Evolutionary conservation across 2,329 filamentous ascomycete genomes (phyloP), one percentile per base, ranked within the genome.

Genomic region (Pseudopithomyces chartarum): DNA sequence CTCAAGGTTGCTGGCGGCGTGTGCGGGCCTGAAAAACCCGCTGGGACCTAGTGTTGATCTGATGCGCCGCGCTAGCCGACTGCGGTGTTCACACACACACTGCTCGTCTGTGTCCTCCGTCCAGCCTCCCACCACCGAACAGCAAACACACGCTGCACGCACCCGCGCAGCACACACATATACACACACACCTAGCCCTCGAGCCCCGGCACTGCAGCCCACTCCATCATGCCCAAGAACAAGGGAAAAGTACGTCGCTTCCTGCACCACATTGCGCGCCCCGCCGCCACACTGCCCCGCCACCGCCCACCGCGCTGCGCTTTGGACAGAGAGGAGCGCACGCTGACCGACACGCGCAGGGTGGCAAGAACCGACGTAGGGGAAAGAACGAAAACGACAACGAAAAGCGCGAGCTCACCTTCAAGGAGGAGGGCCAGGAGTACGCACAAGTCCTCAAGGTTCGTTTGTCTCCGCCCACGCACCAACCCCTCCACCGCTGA

Each of bases 341-440:
- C 44, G 20, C 66, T 74, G 55, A 69, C 61, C 44, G 5, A 15
- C 11, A 2, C 15, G 40, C 34, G 38, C 54, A 95, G 92, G 94
- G 94, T 80, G 94, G 94, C 83, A 98, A 98, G 87, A 98, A 98
- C 83, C 85, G 94, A 81, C 90, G 94, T 87, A 88, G 95, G 83
- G 94, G 94, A 82, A 98, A 97, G 90, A 96, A 96, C 86, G 92
- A 96, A 83, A 76, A 75, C 66, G 95, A 98, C 84, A 96, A 97
- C 77, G 93, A 97, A 84, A 97, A 97, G 86, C 93, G 94, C 80
- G 94, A 98, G 80, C 86, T 98, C 73, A 94, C 92, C 74, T 98
- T 98, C 88, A 97, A 97, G 83, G 95, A 98, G 79, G 94, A 98
- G 76, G 94, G 94, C 67, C 94, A 98, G 84, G 89, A 91, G 80